Evolutionary conservation across 768 basidiomycete genomes (phyloP), one percentile per base, ranked within the genome.

Genomic region (Astraeus odoratus): DNA sequence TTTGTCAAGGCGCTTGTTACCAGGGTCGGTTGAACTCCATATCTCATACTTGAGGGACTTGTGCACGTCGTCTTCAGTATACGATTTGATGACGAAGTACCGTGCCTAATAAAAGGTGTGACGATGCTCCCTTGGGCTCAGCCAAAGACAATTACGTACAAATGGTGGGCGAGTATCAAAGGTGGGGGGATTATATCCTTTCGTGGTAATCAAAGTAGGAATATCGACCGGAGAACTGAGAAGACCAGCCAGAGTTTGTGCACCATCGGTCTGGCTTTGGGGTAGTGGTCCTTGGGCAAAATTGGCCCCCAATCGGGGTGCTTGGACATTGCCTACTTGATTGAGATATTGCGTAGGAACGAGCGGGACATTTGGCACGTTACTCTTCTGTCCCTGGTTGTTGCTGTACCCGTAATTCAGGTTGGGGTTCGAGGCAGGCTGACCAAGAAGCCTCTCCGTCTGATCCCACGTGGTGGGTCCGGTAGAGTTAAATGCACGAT

Each of bases 51-150:
- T 95, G 57, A 96, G 75, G 13, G 90, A 94, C 65, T 99, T 99
- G 69, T 98, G 95, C 1, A 99, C 95, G 58, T 99, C 95, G 57
- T 97, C 96, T 64, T 98, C 95, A 1, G 96, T 98, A 67, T 94
- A 99, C 0, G 91, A 95, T 64, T 99, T 99, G 74, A 99, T 98
- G 25, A 98, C 95, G 58, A 97, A 97, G 68, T 76, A 98, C 13
- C 94, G 77, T 3, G 95, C 92, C 83, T 91, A 48, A 5, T 51
- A 52, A 20, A 13, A 36, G 24, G 38, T n/a, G 39, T 48, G 24
- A 37, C 34, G 40, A 29, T 22, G 19, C 18, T 8, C 29, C 18
- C 13, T 36, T 44, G 29, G 40, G 22, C 12, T 4, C 15, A 16
- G 26, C 39, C 18, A 27, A 27, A 34, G 34, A 36, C 29, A 24